Base-by-base conservation (phyloP, 345 rosid genomes). In the Salix arbutifolia region DNA sequence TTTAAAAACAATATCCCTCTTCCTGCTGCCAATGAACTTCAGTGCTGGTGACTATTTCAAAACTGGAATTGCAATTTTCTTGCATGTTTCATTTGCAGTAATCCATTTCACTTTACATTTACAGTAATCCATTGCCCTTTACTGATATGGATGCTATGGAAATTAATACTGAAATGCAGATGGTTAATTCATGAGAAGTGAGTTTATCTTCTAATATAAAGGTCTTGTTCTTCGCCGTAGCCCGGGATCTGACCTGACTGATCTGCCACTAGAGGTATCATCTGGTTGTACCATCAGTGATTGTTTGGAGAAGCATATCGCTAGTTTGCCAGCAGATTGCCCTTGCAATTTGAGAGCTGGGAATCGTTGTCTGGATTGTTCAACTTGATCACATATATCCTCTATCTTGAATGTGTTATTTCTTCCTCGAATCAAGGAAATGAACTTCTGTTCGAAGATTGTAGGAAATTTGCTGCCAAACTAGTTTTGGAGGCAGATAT, bases 191-290 rank as follows among this genome's bases (percentile, higher is more conserved):
- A 65, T 28, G 5, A 79, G n/a, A 56, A 74, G 80, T 26, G 83
- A 67, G 13, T 56, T 77, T 90, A 8, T 79, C 71, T 6, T 80
- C 93, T 4, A 83, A 77, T 67, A 82, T 91, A 78, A 93, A 88
- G 83, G 96, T 93, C 48, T 76, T 96, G 77, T 89, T 96, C 81
- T 96, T 93, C 12, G 97, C 97, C 1, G 86, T 93, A 82, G 96
- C 98, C 56, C 93, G 97, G 16, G 98, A 92, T 74, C 74, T 96
- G 70, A 88, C 96, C 69, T 89, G 58, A 58, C 86, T 6, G 97
- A 90, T 53, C 56, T 86, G 78, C 78, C 73, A 5, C 46, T 96
- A 26, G 87, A 85, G 78, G 86, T 96, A 28, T 77, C 93, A 13
- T 73, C 84, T 0, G 95, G 96, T 61, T 88, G 94, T 70, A 96